Evolutionary conservation across 768 basidiomycete species (phyloP), one percentile per base, ranked within the genome.

Genomic region (Paxillus rubicundulus): DNA sequence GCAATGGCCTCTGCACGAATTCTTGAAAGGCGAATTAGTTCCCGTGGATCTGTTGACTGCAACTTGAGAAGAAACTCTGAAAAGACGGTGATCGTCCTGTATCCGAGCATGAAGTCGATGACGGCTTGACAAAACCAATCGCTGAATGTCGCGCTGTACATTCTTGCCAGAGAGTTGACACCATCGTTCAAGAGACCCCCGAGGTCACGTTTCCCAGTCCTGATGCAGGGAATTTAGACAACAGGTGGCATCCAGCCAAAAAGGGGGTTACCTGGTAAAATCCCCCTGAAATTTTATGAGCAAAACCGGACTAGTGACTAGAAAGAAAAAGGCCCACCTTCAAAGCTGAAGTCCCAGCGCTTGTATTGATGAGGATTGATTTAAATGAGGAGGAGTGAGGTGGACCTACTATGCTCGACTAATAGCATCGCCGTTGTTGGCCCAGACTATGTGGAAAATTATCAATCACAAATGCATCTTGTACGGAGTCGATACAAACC

Each of bases 101-200:
- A 84, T 24, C 93, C 95, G 46, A 95, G 83, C 77, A 89, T 83
- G 62, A 85, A 95, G 69, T 93, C 90, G 60, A 98, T 94, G 41
- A 96, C 92, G 0, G 95, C 93, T 72, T 99, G 97, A 52, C 82
- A 86, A 70, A 98, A 99, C 88, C 93, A 99, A 70, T 99, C 97
- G 58, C 87, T 85, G 64, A 92, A 92, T 1, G 90, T 88, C 17
- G 91, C 86, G 9, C 88, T 87, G 71, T 86, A 92, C 85, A 92
- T 86, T 61, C 90, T 84, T 28, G 93, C 87, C 16, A 98, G 72
- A 6, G 94, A 97, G 69, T 98, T 99, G 54, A 96, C 85, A 0
- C 97, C 96, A 60, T 99, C 96, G 63, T 97, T 92, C 16, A 98
- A 78, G 75, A 98, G 81, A 0, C 97, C 97, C 44, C 81, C 80